Base-by-base conservation (phyloP, 805 yeast species). In the Wickerhamiella occidentalis region DNA sequence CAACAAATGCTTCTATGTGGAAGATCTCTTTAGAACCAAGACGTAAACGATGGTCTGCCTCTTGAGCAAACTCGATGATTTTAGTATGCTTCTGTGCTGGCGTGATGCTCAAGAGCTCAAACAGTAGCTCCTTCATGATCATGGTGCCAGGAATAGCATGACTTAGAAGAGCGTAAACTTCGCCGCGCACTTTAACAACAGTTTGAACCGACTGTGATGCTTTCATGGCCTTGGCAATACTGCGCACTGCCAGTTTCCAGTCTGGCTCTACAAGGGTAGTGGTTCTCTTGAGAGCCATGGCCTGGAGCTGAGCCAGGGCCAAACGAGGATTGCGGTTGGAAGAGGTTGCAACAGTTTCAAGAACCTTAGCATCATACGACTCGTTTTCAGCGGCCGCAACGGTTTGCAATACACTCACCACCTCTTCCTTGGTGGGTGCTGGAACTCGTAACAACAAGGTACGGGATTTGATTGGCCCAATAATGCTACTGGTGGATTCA, bases 1-100 rank as follows among this genome's bases (percentile, higher is more conserved):
- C 96, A 17, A 85, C 76, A 61, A 86, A 92, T 1, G 97, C 98
- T 68, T 92, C 98, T 49, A 92, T 67, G 66, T 92, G 98, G 65
- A 85, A 92, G 11, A 92, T 90, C 35, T 87, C 85, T 64, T 92
- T 92, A 52, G 76, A 76, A 2, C 97, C 98, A 51, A 83, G 67
- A 51, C 87, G 77, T 52, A 92, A 71, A 51, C 98, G 75, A 59
- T 92, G 96, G 61, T 92, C 98, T 52, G 58, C 65, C 58, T 77
- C 81, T 1, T 71, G 60, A 1, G 94, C 75, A 4, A 78, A 66
- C 7, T 74, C 74, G 9, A 83, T 75, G n/a, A 68, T 55, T 26
- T 55, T 56, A 3, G 66, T 58, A 12, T 61, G 45, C 11, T 45
- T 59, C 1, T 55, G 59, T 13, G 36, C 35, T 1, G 58, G 55